Base-by-base conservation (phyloP, 768 basidiomycete genomes). In the Neoboletus magnificus region DNA sequence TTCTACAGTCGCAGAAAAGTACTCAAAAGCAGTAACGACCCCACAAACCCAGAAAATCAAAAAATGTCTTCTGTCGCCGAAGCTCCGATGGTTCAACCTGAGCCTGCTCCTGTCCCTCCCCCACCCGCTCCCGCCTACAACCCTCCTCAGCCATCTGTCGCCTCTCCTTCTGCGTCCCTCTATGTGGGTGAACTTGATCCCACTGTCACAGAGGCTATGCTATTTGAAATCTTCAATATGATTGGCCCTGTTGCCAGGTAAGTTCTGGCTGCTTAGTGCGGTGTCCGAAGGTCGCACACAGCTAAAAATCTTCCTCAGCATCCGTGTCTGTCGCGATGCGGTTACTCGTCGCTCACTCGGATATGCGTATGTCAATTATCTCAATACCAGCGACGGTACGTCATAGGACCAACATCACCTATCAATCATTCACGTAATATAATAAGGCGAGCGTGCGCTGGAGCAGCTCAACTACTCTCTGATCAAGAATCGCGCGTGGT, bases 161-260 rank as follows among this genome's bases (percentile, higher is more conserved):
- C 85, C 40, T 79, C 87, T 55, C 90, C 91, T 23, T 92, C 91
- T 50, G 91, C 91, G 23, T 97, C 94, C 56, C 91, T 99, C 66
- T 99, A 99, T 77, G 97, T 99, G 60, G 97, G 97, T 56, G 97
- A 99, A 78, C 89, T 99, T 63, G 97, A 98, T 76, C 87, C 91
- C 66, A 89, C 91, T 62, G 97, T 99, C 76, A 92, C 95, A 36
- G 97, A 99, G 81, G 96, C 97, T 55, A 98, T 98, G 93, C 84
- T 99, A 52, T 99, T 98, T 71, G 97, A 99, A 80, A 98, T 99
- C 73, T 99, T 99, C 82, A 97, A 97, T 74, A 96, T 98, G 92
- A 93, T 98, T 75, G 97, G 97, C 50, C 97, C 96, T 47, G 97
- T 99, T 62, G 94, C 94, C 43, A 95, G 93, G 93, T 92, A 61